phyloP scores from a whole-genome alignment of 208 protist species.

The Trypanosoma platydactyli region DNA sequence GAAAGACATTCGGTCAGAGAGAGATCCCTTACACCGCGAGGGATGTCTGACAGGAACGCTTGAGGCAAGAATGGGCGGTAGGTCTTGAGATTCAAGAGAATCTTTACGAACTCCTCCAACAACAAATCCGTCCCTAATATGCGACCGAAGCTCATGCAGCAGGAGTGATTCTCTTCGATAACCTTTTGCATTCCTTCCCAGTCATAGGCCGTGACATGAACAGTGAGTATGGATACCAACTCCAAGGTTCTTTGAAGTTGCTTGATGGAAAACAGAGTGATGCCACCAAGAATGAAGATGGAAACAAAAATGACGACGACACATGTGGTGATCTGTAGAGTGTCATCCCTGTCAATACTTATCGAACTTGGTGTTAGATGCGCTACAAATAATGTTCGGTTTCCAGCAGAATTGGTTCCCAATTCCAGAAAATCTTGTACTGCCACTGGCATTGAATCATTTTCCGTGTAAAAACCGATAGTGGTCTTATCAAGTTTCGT shows the following conservation, averaged over 20 bases:
- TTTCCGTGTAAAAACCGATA: too few species aligned
- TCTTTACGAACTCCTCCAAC: conserved; percentile 50
- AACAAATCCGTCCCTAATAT: conserved; percentile 21
- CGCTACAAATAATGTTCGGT: conserved; percentile 50
- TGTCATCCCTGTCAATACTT: conserved; percentile 30
- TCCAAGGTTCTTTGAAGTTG: conserved; percentile 50
- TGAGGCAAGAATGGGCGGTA: conserved; percentile 63
- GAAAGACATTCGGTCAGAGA: too few species aligned
- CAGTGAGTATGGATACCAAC: conserved; percentile 52
- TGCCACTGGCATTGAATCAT: conserved; percentile 13
- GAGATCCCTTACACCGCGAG: not conserved
- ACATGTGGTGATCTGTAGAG: conserved; percentile 53
- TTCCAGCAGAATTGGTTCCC: conserved; percentile 3
- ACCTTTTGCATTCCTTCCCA: conserved; percentile 46
- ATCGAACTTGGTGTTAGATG: conserved; percentile 44
- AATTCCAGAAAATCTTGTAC: conserved; percentile 54
- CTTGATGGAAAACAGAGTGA: conserved; percentile 37
- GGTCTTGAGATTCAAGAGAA: conserved; percentile 47
- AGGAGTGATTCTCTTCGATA: conserved; percentile 27
- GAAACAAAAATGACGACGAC: conserved; percentile 52
- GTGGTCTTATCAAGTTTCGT: too few species aligned
- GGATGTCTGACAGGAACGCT: conserved; percentile 37
- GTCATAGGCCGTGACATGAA: conserved; percentile 56
- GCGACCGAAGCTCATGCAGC: conserved; percentile 9
- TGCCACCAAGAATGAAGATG: conserved; percentile 45